Evolutionary conservation across 495 filamentous ascomycete genomes (phyloP).

Genomic region (Aspergillus heteromorphus): DNA sequence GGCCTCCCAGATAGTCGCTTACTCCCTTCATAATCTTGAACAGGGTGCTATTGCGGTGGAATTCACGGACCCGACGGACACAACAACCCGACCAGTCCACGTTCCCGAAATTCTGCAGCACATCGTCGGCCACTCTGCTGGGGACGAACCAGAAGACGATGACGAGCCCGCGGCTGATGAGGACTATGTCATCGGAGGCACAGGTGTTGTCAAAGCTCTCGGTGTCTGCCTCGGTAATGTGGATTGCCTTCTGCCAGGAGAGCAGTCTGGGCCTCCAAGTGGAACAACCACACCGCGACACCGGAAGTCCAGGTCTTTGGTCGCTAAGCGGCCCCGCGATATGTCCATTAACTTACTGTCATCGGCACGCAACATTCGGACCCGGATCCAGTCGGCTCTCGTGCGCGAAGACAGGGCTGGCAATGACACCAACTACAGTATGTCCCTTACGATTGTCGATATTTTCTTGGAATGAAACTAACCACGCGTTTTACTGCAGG

Average conservation of each 20-base stretch:
- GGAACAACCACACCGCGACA: constrained; percentile 51
- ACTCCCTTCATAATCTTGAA: constrained; percentile 89
- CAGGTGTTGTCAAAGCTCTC: constrained; percentile 89
- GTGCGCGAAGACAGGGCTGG: constrained; percentile 64
- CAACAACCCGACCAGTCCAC: constrained; percentile 33
- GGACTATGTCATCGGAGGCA: constrained; percentile 93
- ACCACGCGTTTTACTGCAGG: constrained; percentile 37
- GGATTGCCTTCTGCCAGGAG: constrained; percentile 36
- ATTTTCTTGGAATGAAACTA: constrained; percentile 8
- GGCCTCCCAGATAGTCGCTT: constrained; percentile 88
- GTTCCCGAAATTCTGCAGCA: constrained; percentile 64
- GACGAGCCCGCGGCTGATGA: constrained; percentile 76
- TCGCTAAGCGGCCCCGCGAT: constrained; percentile 68
- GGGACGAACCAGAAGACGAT: constrained; percentile 52
- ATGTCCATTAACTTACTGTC: constrained; percentile 85
- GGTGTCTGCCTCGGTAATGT: constrained; percentile 80
- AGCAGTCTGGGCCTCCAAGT: constrained; percentile 40
- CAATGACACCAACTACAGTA: constrained; percentile 71
- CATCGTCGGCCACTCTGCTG: constrained; percentile 54
- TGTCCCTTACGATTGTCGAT: constrained; percentile 28
- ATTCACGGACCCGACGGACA: constrained; percentile 27
- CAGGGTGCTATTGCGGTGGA: constrained; percentile 46
- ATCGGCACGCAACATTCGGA: constrained; percentile 82
- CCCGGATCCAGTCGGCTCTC: constrained; percentile 77
- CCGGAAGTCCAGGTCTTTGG: constrained; percentile 36